Base-by-base conservation (phyloP, 2,329 filamentous ascomycete species). In the Amesomyces nigricolor region DNA sequence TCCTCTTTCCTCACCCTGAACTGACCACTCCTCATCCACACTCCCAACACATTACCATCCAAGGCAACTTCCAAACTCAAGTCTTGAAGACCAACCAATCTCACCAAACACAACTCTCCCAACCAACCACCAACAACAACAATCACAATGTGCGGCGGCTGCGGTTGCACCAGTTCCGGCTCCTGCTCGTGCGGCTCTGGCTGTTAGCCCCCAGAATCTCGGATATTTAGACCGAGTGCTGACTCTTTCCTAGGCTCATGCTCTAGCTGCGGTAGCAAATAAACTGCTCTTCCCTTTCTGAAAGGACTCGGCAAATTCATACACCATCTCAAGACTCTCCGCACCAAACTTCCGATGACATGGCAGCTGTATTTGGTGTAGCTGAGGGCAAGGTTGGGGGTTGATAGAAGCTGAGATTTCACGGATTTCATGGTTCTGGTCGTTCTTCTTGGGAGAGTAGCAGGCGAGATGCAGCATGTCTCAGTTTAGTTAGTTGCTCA, bases 131-230 rank as follows among this genome's bases (percentile, higher is more conserved):
- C n/a, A 30, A 58, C 32, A 42, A 55, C 32, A 46, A 46, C 48
- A 2, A 37, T 29, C 35, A 46, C 56, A 62, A 58, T 32, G 62
- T 63, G 60, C 47, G 32, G 50, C 43, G 58, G 58, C 48, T 62
- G 60, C 45, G 50, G 48, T 49, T 62, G 62, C 56, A 57, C 54
- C 47, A 59, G 62, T 32, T 49, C 53, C 17, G 30, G 48, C 16
- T 57, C 50, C 47, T 64, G 62, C 59, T 59, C 49, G 52, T 64
- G 62, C 58, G 58, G 59, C 48, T 57, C 56, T 17, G n/a, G 44
- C 58, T 64, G 62, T 64, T 19, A 16, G 62, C 62, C 16, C 11
- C 26, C 43, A 29, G 29, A 14, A 16, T 10, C 10, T 6, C 13
- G 37, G n/a, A 26, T 6, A 10, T n/a, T 7, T 1, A 3, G 4